These are phyloP conservation scores for Hyparrhenia diplandra DNA, from an alignment of 176 grass and related monocot species.

Conservation along the genomic window DNA sequence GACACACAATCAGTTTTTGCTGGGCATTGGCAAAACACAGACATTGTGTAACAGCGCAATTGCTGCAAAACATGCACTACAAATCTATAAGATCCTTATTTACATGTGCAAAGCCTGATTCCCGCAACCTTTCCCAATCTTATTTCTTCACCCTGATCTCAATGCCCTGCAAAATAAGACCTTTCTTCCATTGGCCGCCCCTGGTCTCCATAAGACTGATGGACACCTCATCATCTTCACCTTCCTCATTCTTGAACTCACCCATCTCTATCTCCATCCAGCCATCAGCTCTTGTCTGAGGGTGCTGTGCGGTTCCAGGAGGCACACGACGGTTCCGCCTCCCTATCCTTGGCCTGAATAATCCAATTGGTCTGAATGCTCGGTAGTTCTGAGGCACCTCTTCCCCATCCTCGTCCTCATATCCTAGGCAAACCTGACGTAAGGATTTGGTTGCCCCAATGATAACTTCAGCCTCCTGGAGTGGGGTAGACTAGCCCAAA, in stretches of 20 bases:
- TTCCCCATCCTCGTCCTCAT: background rate
- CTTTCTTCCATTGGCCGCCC: slow-evolving; percentile 28
- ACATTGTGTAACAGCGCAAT: background rate
- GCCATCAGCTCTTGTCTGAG: slow-evolving; percentile 12
- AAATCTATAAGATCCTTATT: background rate
- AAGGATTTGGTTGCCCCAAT: background rate
- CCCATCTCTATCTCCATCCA: slow-evolving; percentile 71
- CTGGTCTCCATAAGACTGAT: slow-evolving; percentile 28
- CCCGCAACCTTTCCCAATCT: background rate
- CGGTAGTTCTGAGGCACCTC: background rate
- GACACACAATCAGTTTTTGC: background rate
- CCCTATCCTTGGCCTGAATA: background rate
- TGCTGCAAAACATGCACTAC: background rate
- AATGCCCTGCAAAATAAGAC: slow-evolving; percentile 56
- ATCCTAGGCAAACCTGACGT: slow-evolving; percentile 14
- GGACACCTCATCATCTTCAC: slow-evolving; percentile 37
- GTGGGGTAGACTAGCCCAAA: slow-evolving; percentile 5
- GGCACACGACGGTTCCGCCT: background rate
- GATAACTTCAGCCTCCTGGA: slow-evolving; percentile 21
- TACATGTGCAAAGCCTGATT: background rate
- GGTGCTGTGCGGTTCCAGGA: background rate
- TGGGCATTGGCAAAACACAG: background rate
- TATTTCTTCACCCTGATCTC: slow-evolving; percentile 61
- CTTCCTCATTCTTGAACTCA: slow-evolving; percentile 42
- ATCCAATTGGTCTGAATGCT: background rate